Percentiles rank a stretch among this genome's conserved stretches.
phyloP scores from a whole-genome alignment of 2,329 filamentous ascomycete genomes.

The Sporothrix phasma region DNA sequence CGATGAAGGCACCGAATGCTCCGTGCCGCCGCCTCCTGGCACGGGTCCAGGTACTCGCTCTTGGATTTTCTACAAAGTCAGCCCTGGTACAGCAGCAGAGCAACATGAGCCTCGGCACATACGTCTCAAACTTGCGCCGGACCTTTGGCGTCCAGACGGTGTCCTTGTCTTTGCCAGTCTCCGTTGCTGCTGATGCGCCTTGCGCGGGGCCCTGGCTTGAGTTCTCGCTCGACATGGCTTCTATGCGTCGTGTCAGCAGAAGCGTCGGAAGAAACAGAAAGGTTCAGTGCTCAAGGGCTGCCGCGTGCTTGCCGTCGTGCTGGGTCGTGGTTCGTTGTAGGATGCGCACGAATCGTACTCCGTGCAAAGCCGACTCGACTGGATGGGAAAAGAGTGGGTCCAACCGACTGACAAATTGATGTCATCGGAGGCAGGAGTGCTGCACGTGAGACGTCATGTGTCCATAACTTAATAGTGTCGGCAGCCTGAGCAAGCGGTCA shows the following conservation, averaged over 20 bases:
- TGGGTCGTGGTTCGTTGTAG: neutral
- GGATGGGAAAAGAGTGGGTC: neutral
- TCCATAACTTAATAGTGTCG: too few species aligned
- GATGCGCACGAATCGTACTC: neutral
- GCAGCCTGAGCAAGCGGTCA: too few species aligned
- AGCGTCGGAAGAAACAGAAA: too few species aligned
- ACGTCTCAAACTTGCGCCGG: conserved; percentile 56
- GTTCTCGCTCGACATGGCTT: neutral
- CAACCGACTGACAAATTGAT: neutral
- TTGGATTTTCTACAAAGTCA: conserved; percentile 57
- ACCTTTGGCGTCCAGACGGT: conserved; percentile 44
- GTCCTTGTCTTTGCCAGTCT: neutral
- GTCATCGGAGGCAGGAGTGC: too few species aligned
- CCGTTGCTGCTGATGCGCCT: neutral
- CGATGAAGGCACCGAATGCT: conserved; percentile 83
- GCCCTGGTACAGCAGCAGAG: neutral
- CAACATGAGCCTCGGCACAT: conserved; percentile 11
- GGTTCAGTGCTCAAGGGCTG: neutral
- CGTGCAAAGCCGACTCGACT: neutral
- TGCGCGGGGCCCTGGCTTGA: neutral
- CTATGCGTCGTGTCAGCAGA: neutral
- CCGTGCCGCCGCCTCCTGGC: conserved; percentile 77
- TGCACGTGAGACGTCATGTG: neutral
- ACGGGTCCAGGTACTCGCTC: conserved; percentile 91
- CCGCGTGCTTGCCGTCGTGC: neutral